These are phyloP conservation scores for Sparassis latifolia DNA, from an alignment of 1,284 basidiomycete genomes.

Conservation along the genomic window DNA sequence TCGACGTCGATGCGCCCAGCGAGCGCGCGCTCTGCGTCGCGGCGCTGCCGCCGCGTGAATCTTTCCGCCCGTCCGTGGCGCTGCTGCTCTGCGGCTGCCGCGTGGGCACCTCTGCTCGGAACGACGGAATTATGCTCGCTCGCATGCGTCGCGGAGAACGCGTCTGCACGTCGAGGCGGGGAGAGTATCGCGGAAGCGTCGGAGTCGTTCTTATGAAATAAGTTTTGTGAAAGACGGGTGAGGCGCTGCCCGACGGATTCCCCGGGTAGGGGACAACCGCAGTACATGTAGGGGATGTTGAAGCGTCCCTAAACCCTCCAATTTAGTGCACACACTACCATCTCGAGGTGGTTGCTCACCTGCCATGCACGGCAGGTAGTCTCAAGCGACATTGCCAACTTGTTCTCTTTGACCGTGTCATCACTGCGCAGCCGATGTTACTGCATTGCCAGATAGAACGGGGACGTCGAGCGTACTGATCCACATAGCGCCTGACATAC, in stretches of 20 bases:
- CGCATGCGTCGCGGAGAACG: constrained; percentile 32
- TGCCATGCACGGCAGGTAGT: constrained; percentile 27
- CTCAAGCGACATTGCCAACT: constrained; percentile 30
- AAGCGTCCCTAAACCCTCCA: constrained; percentile 15
- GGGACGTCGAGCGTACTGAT: constrained; percentile 19
- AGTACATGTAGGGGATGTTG: constrained; percentile 19
- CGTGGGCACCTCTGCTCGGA: constrained; percentile 1
- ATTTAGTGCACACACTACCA: too few relatives aligned
- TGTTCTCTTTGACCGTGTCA: constrained; percentile 26
- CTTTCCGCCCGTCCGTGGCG: constrained; percentile 11
- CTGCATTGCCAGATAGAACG: too few relatives aligned
- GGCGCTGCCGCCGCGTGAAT: constrained; percentile 14
- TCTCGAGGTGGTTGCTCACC: constrained; percentile 5
- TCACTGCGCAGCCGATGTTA: constrained; percentile 14
- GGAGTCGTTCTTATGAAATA: neutral
- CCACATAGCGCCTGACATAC: constrained; percentile 7
- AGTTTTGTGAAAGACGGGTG: neutral
- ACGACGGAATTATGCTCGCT: constrained; percentile 28
- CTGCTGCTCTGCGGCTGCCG: constrained; percentile 5
- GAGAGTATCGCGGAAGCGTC: constrained; percentile 10
- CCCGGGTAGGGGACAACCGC: constrained; percentile 20
- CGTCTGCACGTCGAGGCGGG: constrained; percentile 25
- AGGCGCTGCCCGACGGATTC: constrained; percentile 11
- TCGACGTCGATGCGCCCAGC: constrained; percentile 14
- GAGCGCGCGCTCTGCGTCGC: constrained; percentile 15